phyloP scores from a whole-genome alignment of 1,284 basidiomycete species.

The Meira miltonrushii region DNA sequence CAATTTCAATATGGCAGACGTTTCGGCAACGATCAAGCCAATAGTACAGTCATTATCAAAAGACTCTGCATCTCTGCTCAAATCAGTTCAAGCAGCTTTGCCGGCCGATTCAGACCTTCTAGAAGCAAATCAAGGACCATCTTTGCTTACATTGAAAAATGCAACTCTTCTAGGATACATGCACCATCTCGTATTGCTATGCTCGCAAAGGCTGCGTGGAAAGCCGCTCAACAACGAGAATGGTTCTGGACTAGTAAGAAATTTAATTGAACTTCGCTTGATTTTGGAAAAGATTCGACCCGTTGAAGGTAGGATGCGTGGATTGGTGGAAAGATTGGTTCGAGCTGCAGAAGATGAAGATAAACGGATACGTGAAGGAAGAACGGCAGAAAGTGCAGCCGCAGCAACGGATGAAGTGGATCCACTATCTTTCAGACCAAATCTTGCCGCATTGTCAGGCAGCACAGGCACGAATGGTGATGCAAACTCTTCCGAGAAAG shows the following conservation, averaged over 20 bases:
- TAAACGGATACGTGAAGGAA: conserved; percentile 2
- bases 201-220: conserved; percentile 31
- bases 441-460: conserved; percentile 58
- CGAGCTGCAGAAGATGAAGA: conserved; percentile 33
- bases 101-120: background rate
- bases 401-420: conserved; percentile 58
- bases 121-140: conserved; percentile 65
- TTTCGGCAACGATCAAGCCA: background rate
- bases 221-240: conserved; percentile 19
- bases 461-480: conserved; percentile 12
- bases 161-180: conserved; percentile 79
- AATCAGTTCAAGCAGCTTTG: background rate
- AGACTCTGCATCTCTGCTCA: background rate
- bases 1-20: no score
- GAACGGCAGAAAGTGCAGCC: conserved; percentile 62
- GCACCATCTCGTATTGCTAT: conserved; percentile 69
- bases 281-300: conserved; percentile 56
- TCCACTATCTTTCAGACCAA: conserved; percentile 82
- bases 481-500: conserved; percentile 45
- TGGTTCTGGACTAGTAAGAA: conserved; percentile 25
- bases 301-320: conserved; percentile 78
- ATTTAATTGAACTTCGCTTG: conserved; percentile 37
- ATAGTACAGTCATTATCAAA: background rate
- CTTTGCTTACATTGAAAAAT: conserved; percentile 81
- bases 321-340: conserved; percentile 81